Base-by-base conservation (phyloP, 192 early-diverging fungal species). In the Dimargaris cristalligena region DNA sequence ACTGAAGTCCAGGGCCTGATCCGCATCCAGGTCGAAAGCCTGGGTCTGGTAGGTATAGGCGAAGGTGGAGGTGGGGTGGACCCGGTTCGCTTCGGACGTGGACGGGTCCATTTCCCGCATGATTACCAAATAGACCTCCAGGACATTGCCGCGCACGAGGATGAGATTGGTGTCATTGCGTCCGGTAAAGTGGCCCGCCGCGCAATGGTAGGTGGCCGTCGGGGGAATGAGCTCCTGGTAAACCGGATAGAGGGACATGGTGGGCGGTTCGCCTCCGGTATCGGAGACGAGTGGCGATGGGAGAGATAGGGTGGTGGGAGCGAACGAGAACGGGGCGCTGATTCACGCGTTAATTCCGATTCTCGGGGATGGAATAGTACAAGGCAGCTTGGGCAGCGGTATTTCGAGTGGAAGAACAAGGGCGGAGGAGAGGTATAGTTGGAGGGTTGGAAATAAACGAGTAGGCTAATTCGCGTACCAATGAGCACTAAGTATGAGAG, bases 231-330 rank as follows among this genome's bases (percentile, higher is more conserved):
- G 33, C 33, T 57, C 55, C 33, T 57, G 55, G 55, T 35, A 57
- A 13, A 34, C 34, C 18, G 55, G 55, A 34, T 57, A 57, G 20
- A 57, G 55, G 34, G 55, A 57, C 55, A 57, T 57, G 55, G 20
- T 34, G 38, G n/a, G n/a, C n/a, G n/a, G n/a, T n/a, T n/a, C n/a
- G n/a, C n/a, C n/a, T n/a, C n/a, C n/a, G n/a, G n/a, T n/a, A n/a
- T n/a, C n/a, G n/a, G n/a, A n/a, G n/a, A n/a, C n/a, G n/a, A n/a
- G n/a, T n/a, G n/a, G n/a, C n/a, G n/a, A n/a, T n/a, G n/a, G n/a
- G n/a, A n/a, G n/a, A n/a, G n/a, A n/a, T n/a, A n/a, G n/a, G n/a
- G n/a, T n/a, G n/a, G n/a, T n/a, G n/a, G n/a, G n/a, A n/a, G n/a
- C n/a, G n/a, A n/a, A n/a, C n/a, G n/a, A n/a, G n/a, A n/a, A n/a